A percentile compares a stretch with the other conserved stretches of the same genome.
These are phyloP conservation scores for Aspergillus bertholletiae DNA, from an alignment of 495 filamentous ascomycete genomes.

Conservation along the genomic window DNA sequence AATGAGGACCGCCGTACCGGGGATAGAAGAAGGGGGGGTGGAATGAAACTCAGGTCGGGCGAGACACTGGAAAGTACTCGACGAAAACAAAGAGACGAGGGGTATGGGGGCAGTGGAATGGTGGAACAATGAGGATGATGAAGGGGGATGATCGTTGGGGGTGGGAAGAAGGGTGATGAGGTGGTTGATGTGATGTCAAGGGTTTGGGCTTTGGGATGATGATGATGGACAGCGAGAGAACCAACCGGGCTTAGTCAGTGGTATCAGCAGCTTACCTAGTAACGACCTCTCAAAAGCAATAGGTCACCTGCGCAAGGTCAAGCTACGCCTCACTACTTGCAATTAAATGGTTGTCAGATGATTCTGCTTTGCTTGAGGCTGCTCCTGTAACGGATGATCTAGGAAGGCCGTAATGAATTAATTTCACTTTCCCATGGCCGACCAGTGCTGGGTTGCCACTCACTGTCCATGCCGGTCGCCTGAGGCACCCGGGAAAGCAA, in stretches of 20 bases:
- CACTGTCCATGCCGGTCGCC: conserved; percentile 8
- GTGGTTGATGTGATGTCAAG: conserved; percentile 49
- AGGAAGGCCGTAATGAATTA: not conserved
- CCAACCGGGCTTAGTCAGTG: conserved; percentile 40
- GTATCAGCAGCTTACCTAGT: conserved; percentile 25
- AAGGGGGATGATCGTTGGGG: conserved; percentile 14
- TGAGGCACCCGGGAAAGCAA: conserved; percentile 23
- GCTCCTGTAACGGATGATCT: not conserved
- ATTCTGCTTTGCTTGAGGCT: not conserved
- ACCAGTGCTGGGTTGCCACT: not conserved
- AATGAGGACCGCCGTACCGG: conserved; percentile 25
- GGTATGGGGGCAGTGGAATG: conserved; percentile 16
- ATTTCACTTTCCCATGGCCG: not conserved
- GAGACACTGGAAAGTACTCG: conserved; percentile 14
- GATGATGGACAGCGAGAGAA: conserved; percentile 34
- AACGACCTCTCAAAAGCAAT: not conserved
- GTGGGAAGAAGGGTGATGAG: conserved; percentile 33
- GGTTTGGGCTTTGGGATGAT: conserved; percentile 15
- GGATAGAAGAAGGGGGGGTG: conserved; percentile 17
- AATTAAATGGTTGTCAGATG: not conserved
- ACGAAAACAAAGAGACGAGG: conserved; percentile 13
- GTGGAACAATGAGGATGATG: conserved; percentile 20
- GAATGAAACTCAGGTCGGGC: conserved; percentile 15
- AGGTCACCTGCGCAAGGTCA: not conserved
- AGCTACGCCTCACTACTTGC: not conserved